These are phyloP conservation scores for Moricandia moricandioides DNA, from an alignment of 345 rosid genomes.

Conservation along the genomic window DNA sequence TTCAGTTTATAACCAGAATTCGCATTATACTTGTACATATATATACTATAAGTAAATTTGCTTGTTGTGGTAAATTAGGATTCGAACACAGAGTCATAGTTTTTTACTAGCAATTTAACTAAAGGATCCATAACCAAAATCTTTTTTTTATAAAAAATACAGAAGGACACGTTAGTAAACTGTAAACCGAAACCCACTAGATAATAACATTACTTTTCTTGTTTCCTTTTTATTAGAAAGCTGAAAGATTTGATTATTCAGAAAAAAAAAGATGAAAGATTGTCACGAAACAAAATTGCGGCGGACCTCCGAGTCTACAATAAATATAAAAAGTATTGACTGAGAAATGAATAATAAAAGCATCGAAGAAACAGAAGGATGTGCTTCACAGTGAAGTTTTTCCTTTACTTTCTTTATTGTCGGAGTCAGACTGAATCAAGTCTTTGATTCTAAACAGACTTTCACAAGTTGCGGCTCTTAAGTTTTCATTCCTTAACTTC, in stretches of 20 bases:
- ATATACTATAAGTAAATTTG: background rate
- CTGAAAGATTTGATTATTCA: background rate
- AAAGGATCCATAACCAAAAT: background rate
- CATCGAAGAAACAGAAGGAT: constrained; percentile 2
- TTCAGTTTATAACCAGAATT: background rate
- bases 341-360: background rate
- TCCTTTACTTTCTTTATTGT: constrained; percentile 22
- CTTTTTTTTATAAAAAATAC: background rate
- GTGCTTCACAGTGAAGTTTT: constrained; percentile 30
- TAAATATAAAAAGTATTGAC: background rate
- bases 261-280: background rate
- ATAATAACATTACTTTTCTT: background rate
- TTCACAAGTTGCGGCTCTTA: constrained; percentile 35
- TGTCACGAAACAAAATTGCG: constrained; percentile 29
- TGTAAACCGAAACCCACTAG: background rate
- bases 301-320: constrained; percentile 14
- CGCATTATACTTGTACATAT: background rate
- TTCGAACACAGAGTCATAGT: background rate
- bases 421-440: constrained; percentile 29
- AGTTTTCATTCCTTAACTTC: background rate
- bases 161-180: background rate
- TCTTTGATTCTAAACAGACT: constrained; percentile 21
- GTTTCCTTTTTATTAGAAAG: background rate
- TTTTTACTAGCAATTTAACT: background rate
- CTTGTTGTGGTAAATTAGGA: background rate